These are phyloP conservation scores for Sanchytrium tribonematis DNA, from an alignment of 371 early-diverging fungal genomes.

Conservation along the genomic window DNA sequence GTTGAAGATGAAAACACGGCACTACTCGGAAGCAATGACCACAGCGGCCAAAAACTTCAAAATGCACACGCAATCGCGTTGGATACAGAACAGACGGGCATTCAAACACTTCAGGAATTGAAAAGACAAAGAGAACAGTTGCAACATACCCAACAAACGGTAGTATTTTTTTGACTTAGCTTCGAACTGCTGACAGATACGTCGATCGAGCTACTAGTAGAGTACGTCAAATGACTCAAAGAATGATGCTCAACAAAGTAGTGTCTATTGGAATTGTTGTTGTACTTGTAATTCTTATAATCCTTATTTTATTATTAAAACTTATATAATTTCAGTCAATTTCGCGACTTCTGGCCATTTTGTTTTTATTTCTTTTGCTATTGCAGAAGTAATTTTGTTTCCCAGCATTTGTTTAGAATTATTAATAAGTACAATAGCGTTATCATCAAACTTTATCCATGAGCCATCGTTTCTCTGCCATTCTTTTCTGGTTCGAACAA, in stretches of 20 bases:
- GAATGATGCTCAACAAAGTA: not conserved
- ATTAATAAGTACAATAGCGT: constrained; percentile 79
- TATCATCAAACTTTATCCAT: constrained; percentile 79
- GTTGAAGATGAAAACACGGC: not conserved
- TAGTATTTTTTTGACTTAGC: not conserved
- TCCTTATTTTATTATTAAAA: not conserved
- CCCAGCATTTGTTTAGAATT: constrained; percentile 58
- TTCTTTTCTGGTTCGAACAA: constrained; percentile 74
- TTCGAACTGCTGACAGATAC: not conserved
- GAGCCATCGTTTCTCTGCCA: constrained; percentile 69
- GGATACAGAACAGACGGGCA: not conserved
- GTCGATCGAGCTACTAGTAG: not conserved
- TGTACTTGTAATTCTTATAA: not conserved
- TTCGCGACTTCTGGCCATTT: not conserved
- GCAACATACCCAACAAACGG: not conserved
- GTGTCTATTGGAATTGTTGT: not conserved
- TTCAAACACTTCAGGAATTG: not conserved
- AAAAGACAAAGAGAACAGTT: not conserved
- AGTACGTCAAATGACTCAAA: not conserved
- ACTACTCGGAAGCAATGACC: not conserved
- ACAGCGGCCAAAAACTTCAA: not conserved
- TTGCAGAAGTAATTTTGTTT: constrained; percentile 9
- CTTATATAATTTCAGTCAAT: not conserved
- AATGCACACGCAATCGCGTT: not conserved
- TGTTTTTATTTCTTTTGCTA: not conserved